Percentiles rank a stretch among this genome's conserved stretches.
phyloP scores from a whole-genome alignment of 2,329 filamentous ascomycete genomes.

The Xylariomycetidae sp. region DNA sequence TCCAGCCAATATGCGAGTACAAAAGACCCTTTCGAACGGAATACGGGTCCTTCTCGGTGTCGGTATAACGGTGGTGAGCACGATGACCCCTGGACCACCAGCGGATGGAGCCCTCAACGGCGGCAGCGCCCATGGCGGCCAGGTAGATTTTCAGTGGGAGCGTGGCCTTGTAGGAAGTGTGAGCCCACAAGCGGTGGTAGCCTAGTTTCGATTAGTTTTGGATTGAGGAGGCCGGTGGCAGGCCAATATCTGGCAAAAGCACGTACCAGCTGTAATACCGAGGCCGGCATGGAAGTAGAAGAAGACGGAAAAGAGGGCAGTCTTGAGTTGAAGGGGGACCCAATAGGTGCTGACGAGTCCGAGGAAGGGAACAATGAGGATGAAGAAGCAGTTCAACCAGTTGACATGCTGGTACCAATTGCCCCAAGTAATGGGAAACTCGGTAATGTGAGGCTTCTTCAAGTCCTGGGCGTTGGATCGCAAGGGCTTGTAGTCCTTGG shows the following conservation, averaged over 20 bases:
- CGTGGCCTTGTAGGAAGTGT: slow-evolving; percentile 41
- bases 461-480: slow-evolving; percentile 42
- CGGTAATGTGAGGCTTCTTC: slow-evolving; percentile 81
- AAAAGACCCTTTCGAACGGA: slow-evolving; percentile 45
- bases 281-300: slow-evolving; percentile 31
- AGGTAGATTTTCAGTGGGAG: slow-evolving; percentile 42
- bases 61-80: slow-evolving; percentile 48
- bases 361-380: slow-evolving; percentile 69
- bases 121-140: slow-evolving; percentile 41
- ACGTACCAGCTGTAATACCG: slow-evolving; percentile 28
- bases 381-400: slow-evolving; percentile 84
- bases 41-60: slow-evolving; percentile 49
- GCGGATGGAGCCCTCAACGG: slow-evolving; percentile 44
- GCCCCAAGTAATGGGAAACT: slow-evolving; percentile 69
- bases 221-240: too few species aligned
- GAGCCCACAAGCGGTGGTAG: slow-evolving; percentile 36
- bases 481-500: slow-evolving; percentile 39
- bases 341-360: slow-evolving; percentile 73
- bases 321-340: slow-evolving; percentile 51
- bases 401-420: slow-evolving; percentile 94
- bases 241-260: background rate
- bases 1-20: slow-evolving; percentile 48
- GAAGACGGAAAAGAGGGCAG: slow-evolving; percentile 39
- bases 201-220: too few species aligned
- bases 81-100: slow-evolving; percentile 47